Percentiles rank a stretch among this genome's conserved stretches.
These are phyloP conservation scores for Hypoxylon fragiforme DNA, from an alignment of 495 filamentous ascomycete genomes.

Conservation along the genomic window DNA sequence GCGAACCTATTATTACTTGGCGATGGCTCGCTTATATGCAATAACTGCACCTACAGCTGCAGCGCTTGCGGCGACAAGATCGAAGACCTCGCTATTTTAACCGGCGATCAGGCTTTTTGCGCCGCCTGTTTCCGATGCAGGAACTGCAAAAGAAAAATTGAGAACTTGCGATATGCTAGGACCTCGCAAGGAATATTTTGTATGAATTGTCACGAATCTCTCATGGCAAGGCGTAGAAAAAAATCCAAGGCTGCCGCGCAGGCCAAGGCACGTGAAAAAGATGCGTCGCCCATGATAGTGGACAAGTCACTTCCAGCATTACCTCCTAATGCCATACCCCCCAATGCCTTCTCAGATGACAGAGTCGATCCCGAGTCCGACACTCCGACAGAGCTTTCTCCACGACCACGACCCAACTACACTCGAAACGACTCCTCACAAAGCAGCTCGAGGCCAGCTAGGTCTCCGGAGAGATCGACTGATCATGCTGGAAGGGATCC, in stretches of 20 bases:
- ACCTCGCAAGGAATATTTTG: slow-evolving; percentile 99
- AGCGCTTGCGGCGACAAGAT: slow-evolving; percentile 97
- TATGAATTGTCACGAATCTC: slow-evolving; percentile 98
- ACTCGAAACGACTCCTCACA: slow-evolving; percentile 53
- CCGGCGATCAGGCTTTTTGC: slow-evolving; percentile 98
- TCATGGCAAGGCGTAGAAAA: slow-evolving; percentile 95
- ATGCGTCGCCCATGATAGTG: slow-evolving; percentile 66
- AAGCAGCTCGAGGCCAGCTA: slow-evolving; percentile 52
- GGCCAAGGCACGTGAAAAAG: slow-evolving; percentile 62
- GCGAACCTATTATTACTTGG: slow-evolving; percentile 96
- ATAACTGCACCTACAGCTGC: slow-evolving; percentile 99
- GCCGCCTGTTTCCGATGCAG: slow-evolving; percentile 95
- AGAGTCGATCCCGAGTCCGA: slow-evolving; percentile 78
- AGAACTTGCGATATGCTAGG: slow-evolving; percentile 95
- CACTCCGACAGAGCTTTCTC: slow-evolving; percentile 71
- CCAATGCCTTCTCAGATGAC: slow-evolving; percentile 62
- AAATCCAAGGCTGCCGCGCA: slow-evolving; percentile 70
- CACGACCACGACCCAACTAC: slow-evolving; percentile 60
- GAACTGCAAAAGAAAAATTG: slow-evolving; percentile 98
- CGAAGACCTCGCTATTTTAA: slow-evolving; percentile 96
- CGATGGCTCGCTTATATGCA: slow-evolving; percentile 97
- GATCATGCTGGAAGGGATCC: slow-evolving; percentile 50
- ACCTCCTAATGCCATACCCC: slow-evolving; percentile 71
- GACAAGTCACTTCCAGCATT: slow-evolving; percentile 95
- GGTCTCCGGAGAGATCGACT: slow-evolving; percentile 51